These are phyloP conservation scores for Parastagonospora nodorum DNA, from an alignment of 2,329 filamentous ascomycete species.

Conservation along the genomic window DNA sequence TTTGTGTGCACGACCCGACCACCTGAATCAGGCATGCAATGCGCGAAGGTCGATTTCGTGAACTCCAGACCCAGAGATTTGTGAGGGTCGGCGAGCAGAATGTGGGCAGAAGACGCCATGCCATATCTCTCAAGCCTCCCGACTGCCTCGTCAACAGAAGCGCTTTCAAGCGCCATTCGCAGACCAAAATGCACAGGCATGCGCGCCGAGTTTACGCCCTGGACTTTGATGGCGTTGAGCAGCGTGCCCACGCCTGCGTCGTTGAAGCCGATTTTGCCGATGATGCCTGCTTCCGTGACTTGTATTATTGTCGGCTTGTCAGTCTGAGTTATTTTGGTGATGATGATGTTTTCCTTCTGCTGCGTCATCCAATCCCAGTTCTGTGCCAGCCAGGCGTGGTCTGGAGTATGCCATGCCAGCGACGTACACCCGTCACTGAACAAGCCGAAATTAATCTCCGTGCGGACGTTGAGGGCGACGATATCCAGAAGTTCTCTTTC, in stretches of 20 bases:
- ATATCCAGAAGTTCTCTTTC: constrained; percentile 55
- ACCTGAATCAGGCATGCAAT: constrained; percentile 38
- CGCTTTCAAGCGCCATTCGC: constrained; percentile 59
- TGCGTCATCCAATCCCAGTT: constrained; percentile 66
- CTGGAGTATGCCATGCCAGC: constrained; percentile 51
- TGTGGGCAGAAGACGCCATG: constrained; percentile 60
- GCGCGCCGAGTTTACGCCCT: constrained; percentile 57
- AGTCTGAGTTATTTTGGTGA: constrained; percentile 52
- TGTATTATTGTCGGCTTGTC: constrained; percentile 57
- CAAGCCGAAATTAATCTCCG: constrained; percentile 62
- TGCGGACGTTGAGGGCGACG: constrained; percentile 63
- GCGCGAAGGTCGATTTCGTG: constrained; percentile 41
- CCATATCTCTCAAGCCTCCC: constrained; percentile 51
- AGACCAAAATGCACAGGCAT: constrained; percentile 68
- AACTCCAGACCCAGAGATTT: constrained; percentile 58
- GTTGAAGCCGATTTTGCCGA: constrained; percentile 71
- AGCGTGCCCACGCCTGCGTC: constrained; percentile 61
- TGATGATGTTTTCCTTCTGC: constrained; percentile 57
- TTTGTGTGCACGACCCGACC: constrained; percentile 52
- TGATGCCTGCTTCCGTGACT: constrained; percentile 65
- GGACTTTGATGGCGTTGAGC: constrained; percentile 66
- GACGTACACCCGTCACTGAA: constrained; percentile 65
- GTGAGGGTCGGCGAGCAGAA: constrained; percentile 57
- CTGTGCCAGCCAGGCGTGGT: constrained; percentile 55
- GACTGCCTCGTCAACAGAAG: constrained; percentile 54